phyloP scores from a whole-genome alignment of 768 basidiomycete genomes.

The Amanita subjunquillea region DNA sequence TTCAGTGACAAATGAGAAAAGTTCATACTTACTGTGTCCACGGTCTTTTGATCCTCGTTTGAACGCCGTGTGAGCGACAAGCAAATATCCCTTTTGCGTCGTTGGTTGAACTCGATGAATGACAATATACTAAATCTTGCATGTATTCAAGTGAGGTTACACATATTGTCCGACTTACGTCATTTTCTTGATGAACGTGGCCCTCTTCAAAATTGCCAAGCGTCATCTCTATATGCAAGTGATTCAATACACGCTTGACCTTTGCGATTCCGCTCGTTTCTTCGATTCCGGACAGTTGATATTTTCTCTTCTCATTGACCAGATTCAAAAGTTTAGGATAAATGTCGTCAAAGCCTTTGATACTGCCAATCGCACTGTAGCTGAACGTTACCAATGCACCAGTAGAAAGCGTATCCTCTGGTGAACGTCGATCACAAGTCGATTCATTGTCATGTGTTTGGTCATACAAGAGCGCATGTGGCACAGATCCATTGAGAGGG shows the following conservation, averaged over 20 bases:
- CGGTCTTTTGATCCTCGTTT: constrained; percentile 71
- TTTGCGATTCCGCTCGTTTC: constrained; percentile 46
- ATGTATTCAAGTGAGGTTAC: background rate
- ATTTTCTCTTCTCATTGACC: constrained; percentile 73
- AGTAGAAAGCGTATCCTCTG: constrained; percentile 91
- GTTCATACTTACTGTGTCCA: constrained; percentile 55
- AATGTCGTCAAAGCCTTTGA: constrained; percentile 95
- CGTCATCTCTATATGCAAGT: constrained; percentile 86
- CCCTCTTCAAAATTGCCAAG: constrained; percentile 83
- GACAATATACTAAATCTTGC: constrained; percentile 67
- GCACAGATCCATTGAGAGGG: constrained; percentile 75
- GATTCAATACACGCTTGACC: constrained; percentile 69
- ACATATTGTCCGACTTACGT: constrained; percentile 42
- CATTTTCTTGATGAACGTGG: constrained; percentile 93
- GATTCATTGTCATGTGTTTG: constrained; percentile 98
- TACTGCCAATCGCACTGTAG: constrained; percentile 80
- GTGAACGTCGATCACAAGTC: constrained; percentile 78
- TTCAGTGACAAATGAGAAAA: background rate
- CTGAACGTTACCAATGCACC: constrained; percentile 91
- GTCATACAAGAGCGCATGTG: constrained; percentile 93
- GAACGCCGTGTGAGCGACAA: constrained; percentile 91
- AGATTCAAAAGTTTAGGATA: constrained; percentile 92
- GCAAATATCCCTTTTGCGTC: constrained; percentile 85
- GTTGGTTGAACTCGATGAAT: constrained; percentile 86
- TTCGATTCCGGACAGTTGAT: constrained; percentile 55